Evolutionary conservation across 257 asterid species (phyloP).

Genomic region (Asclepias syriaca): DNA sequence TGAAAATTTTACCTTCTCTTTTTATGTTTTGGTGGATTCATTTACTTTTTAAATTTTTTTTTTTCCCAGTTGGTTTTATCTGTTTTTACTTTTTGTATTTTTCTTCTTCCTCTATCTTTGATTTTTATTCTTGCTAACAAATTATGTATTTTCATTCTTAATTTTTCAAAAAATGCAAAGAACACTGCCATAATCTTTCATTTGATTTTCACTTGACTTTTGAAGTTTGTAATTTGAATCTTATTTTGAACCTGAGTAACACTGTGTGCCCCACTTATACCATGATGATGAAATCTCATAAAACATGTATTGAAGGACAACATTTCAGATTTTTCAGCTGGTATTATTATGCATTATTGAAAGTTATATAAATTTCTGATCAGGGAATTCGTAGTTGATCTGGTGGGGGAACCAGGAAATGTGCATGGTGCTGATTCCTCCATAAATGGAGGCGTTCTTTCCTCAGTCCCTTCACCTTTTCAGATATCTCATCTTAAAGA

Average conservation of each 20-base stretch:
- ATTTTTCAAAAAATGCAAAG: background rate
- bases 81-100: background rate
- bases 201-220: background rate
- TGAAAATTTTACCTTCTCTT: too few relatives aligned
- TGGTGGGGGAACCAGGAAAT: slow-evolving; percentile 88
- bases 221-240: background rate
- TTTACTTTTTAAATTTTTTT: background rate
- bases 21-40: background rate
- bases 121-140: background rate
- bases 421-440: slow-evolving; percentile 80
- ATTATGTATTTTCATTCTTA: background rate
- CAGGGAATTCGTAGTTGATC: slow-evolving; percentile 96
- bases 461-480: slow-evolving; percentile 80
- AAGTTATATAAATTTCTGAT: slow-evolving; percentile 10
- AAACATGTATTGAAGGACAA: background rate
- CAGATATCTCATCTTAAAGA: slow-evolving; percentile 71
- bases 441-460: slow-evolving; percentile 51
- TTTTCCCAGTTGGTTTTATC: background rate
- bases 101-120: background rate
- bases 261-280: background rate
- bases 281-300: background rate
- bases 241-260: background rate
- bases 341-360: background rate
- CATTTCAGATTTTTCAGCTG: background rate
- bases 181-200: background rate